phyloP scores from a whole-genome alignment of 2,329 filamentous ascomycete genomes.

The Aureobasidium sp. region DNA sequence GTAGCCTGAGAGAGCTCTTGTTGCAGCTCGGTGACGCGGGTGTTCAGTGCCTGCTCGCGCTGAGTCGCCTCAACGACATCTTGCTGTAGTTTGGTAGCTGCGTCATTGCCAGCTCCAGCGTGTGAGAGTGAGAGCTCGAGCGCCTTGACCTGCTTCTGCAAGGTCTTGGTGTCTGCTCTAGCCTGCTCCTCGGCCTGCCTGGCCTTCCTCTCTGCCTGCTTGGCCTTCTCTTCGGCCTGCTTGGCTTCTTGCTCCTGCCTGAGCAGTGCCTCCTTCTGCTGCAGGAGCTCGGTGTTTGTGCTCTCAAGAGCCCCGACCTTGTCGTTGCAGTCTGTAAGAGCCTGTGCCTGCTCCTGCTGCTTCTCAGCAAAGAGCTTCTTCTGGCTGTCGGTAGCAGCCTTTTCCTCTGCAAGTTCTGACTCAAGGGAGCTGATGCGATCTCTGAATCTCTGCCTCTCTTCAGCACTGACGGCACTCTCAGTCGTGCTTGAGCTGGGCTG shows the following conservation, averaged over 20 bases:
- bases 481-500: neutral
- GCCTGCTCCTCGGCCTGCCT: neutral
- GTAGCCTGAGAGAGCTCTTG: neutral
- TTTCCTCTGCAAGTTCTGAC: neutral
- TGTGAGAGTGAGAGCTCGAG: neutral
- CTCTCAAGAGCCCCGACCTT: neutral
- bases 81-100: neutral
- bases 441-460: neutral
- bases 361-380: neutral
- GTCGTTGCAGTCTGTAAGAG: neutral
- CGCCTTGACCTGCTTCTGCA: neutral
- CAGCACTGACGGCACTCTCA: neutral
- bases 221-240: neutral
- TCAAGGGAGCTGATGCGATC: neutral
- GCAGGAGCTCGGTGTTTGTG: neutral
- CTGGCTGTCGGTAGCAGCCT: neutral
- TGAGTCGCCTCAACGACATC: neutral
- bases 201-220: neutral
- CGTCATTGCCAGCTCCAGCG: neutral
- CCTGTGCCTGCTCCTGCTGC: neutral
- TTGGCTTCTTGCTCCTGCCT: neutral
- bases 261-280: neutral
- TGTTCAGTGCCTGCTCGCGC: neutral
- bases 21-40: neutral
- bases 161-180: neutral